Base-by-base conservation (phyloP, 2,329 filamentous ascomycete genomes). In the Colletotrichum sansevieriae region DNA sequence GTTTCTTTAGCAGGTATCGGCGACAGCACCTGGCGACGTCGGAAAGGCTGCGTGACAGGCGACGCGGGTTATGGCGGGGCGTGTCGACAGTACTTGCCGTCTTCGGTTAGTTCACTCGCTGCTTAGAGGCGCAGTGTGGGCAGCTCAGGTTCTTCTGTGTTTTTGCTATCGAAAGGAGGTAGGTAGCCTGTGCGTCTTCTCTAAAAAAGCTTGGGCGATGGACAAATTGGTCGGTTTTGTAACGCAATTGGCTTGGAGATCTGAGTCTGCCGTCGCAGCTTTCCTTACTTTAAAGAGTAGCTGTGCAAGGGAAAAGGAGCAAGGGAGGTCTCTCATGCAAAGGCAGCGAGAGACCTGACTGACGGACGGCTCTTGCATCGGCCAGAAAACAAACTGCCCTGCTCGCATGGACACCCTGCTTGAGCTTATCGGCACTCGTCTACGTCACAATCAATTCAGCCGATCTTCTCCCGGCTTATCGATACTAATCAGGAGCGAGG, bases 51-150 rank as follows among this genome's bases (percentile, higher is more conserved):
- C 66, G 67, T 68, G 67, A 70, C 64, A 58, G 54, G 67, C 64
- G 57, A 68, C 67, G 67, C 63, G 64, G 67, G 37, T 63, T 63
- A 70, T 63, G 67, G 68, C 67, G 58, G 64, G 67, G 57, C 67
- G 57, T 59, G 63, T 67, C 57, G 51, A 57, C 67, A 44, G 29
- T 22, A 15, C 7, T 63, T 22, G 15, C 64, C 49, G 18, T 8
- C 56, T 69, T 46, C 12, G 66, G 66, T 69, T 69, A 65, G 63
- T 61, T 55, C 37, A 29, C 25, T 52, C 39, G 63, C 52, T 49
- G 54, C 13, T 37, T 22, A 39, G 37, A 39, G 37, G 8, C 37
- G 37, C 37, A 39, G 10, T 7, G 13, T 8, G 8, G 3, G 25
- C 25, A 29, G 25, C 25, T 29, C 25, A 29, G 25, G 25, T 29